Conservation (phyloP, 1,284 basidiomycete species). For the Sporisorium scitamineum region DNA sequence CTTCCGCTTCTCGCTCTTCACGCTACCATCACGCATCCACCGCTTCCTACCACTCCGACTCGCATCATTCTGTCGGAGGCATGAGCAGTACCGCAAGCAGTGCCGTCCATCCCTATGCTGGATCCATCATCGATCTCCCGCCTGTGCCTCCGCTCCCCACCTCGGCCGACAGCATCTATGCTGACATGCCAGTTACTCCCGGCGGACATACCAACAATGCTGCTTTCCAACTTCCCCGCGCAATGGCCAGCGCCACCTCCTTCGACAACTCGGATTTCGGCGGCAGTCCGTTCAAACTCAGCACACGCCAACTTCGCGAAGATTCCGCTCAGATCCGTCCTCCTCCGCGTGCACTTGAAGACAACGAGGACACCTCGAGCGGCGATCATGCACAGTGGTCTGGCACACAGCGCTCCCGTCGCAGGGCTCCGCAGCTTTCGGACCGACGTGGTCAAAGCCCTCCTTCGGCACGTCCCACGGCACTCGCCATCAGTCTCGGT, state of each 20-base stretch:
- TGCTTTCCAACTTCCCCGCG: constrained; percentile 36
- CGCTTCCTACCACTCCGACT: constrained; percentile 44
- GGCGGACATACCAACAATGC: constrained; percentile 42
- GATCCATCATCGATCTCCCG: constrained; percentile 31
- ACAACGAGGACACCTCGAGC: constrained; percentile 40
- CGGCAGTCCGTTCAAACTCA: constrained; percentile 29
- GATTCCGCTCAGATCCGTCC: constrained; percentile 13
- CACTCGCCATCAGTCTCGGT: constrained; percentile 37
- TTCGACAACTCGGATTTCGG: constrained; percentile 36
- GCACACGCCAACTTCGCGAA: constrained; percentile 28
- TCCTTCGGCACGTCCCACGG: constrained; percentile 23
- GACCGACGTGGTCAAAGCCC: constrained; percentile 12
- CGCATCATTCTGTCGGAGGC: constrained; percentile 34
- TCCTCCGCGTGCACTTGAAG: constrained; percentile 18
- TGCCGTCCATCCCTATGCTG: constrained; percentile 20
- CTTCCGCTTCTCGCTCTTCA: constrained; percentile 34
- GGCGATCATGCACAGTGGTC: constrained; percentile 43
- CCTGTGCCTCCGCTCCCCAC: constrained; percentile 53
- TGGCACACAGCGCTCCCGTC: constrained; percentile 14
- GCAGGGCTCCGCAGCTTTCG: constrained; percentile 7
- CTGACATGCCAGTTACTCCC: constrained; percentile 44
- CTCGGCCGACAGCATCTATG: constrained; percentile 29
- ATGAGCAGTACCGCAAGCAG: constrained; percentile 43
- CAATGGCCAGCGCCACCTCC: constrained; percentile 45
- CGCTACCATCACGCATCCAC: constrained; percentile 44